Evolutionary conservation across 306 rosid genomes (phyloP).

Genomic region (Casuarina cunninghamiana): DNA sequence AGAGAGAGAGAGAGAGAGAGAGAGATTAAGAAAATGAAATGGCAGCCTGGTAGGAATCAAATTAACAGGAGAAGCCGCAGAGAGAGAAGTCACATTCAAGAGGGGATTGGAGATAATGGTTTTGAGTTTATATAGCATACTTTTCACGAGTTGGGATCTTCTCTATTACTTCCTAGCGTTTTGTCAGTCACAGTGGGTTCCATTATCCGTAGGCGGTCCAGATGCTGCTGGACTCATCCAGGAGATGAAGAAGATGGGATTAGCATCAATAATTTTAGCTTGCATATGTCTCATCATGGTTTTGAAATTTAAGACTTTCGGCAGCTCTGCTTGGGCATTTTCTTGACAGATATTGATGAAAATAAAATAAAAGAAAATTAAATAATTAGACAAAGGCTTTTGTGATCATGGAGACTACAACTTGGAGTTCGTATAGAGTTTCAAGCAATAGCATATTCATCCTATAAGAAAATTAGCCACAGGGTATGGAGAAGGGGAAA

Average conservation of each 20-base stretch:
- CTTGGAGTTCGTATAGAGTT: conserved; percentile 33
- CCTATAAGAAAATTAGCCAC: conserved; percentile 28
- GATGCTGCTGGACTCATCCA: conserved; percentile 25
- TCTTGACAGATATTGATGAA: conserved; percentile 11
- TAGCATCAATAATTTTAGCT: conserved; percentile 35
- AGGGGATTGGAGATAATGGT: conserved; percentile 37
- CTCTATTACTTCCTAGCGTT: conserved; percentile 38
- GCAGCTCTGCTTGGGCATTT: neutral
- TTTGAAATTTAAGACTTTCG: neutral
- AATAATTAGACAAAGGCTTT: neutral
- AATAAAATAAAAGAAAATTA: neutral
- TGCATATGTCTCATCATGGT: conserved; percentile 31
- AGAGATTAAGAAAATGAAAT: conserved; percentile 58
- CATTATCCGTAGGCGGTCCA: conserved; percentile 35
- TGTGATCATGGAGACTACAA: conserved; percentile 4
- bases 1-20: conserved; percentile 25
- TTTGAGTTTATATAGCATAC: conserved; percentile 40
- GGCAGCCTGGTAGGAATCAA: conserved; percentile 69
- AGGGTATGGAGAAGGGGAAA: conserved; percentile 33
- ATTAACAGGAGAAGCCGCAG: conserved; percentile 60
- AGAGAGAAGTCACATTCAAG: conserved; percentile 41
- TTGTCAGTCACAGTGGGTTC: conserved; percentile 30
- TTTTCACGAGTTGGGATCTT: conserved; percentile 26
- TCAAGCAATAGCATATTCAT: conserved; percentile 33
- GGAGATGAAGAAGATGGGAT: conserved; percentile 25